These are phyloP conservation scores for Phialophora macrospora DNA, from an alignment of 2,329 filamentous ascomycete species.

Conservation along the genomic window DNA sequence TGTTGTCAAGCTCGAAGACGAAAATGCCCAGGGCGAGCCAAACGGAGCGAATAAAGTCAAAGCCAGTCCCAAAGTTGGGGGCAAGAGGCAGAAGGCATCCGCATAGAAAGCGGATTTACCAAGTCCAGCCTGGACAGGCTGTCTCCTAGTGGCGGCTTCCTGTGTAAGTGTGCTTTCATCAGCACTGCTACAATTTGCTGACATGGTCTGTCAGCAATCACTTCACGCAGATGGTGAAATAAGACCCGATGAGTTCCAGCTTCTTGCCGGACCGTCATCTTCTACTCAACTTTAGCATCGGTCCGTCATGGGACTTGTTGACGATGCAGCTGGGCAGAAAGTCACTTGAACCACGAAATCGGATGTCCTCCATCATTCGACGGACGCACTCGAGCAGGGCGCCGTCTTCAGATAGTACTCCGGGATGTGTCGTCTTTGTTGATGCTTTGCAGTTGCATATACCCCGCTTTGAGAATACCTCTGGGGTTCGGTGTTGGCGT, in stretches of 20 bases:
- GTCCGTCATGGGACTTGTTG: neutral
- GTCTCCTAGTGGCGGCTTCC: neutral
- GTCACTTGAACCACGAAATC: neutral
- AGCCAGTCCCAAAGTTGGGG: conserved; percentile 53
- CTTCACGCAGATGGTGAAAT: neutral
- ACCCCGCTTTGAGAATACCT: conserved; percentile 11
- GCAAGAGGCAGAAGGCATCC: conserved; percentile 54
- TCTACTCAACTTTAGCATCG: neutral
- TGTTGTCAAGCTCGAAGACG: conserved; percentile 63
- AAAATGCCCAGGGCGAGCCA: conserved; percentile 57
- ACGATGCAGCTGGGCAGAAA: neutral
- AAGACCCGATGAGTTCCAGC: neutral
- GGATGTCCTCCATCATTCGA: neutral
- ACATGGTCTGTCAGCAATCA: neutral
- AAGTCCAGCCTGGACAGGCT: neutral
- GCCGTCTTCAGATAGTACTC: neutral
- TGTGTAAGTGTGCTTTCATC: neutral
- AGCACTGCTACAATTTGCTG: neutral
- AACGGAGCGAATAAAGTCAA: conserved; percentile 51
- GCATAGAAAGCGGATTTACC: conserved; percentile 8
- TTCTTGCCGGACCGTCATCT: neutral
- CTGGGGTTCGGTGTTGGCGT: conserved; percentile 17
- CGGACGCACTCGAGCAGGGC: neutral
- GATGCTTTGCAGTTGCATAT: conserved; percentile 19
- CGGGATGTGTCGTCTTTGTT: conserved; percentile 1